Conservation (phyloP, 2,329 filamentous ascomycete species). For the Scedosporium boydii region DNA sequence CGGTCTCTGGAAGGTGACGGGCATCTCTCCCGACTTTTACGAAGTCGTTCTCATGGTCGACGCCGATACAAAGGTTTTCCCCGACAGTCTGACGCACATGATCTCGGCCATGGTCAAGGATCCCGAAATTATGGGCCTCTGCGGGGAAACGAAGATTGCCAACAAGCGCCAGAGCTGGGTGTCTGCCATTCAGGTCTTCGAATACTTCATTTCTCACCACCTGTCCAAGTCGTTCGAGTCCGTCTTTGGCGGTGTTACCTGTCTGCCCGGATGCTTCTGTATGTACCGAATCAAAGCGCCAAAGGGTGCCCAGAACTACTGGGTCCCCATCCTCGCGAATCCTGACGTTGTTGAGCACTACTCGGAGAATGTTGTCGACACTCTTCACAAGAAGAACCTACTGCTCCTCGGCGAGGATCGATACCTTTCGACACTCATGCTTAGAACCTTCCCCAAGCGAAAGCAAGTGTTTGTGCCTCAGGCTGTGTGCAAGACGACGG, state of each 20-base stretch:
- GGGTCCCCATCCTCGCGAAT: constrained; percentile 97
- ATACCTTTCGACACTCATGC: constrained; percentile 93
- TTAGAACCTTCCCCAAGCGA: constrained; percentile 96
- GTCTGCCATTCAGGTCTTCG: constrained; percentile 96
- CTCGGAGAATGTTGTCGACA: constrained; percentile 97
- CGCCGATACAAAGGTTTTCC: constrained; percentile 98
- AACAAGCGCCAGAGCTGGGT: constrained; percentile 96
- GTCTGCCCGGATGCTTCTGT: constrained; percentile 96
- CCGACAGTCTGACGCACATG: constrained; percentile 97
- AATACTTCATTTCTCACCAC: constrained; percentile 99
- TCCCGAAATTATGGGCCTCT: constrained; percentile 97
- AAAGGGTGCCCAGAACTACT: constrained; percentile 97
- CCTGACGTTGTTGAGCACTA: constrained; percentile 99
- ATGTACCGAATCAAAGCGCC: constrained; percentile 99
- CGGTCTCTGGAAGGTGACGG: constrained; percentile 95
- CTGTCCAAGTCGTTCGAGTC: constrained; percentile 96
- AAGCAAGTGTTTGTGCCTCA: constrained; percentile 99
- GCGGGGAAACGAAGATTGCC: constrained; percentile 98
- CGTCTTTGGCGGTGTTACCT: constrained; percentile 97
- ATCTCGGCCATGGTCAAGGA: constrained; percentile 98
- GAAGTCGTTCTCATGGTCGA: constrained; percentile 98
- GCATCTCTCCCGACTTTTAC: constrained; percentile 96
- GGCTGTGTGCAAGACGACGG: constrained; percentile 96
- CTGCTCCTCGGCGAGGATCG: constrained; percentile 88
- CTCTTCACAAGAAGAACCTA: constrained; percentile 94